A percentile compares a stretch with the other conserved stretches of the same genome.
Conservation (phyloP, 2,329 filamentous ascomycete species). For the Phyllosticta citrichinensis region DNA sequence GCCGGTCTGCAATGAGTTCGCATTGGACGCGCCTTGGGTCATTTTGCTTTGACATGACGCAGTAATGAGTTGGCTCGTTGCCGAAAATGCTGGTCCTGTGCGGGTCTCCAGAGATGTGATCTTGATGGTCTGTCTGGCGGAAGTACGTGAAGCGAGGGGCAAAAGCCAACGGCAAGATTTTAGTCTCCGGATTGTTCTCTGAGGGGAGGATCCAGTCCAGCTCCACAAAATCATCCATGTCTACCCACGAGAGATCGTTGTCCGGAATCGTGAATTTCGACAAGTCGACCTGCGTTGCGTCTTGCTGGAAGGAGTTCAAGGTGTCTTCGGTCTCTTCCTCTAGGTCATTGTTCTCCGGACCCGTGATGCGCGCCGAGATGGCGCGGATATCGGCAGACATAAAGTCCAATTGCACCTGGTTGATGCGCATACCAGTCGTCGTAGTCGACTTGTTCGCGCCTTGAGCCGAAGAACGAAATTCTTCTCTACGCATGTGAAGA, state of each 20-base stretch:
- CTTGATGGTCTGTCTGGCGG: slow-evolving; percentile 85
- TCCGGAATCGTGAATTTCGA: slow-evolving; percentile 93
- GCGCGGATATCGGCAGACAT: slow-evolving; percentile 86
- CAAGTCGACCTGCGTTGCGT: slow-evolving; percentile 47
- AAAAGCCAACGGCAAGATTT: slow-evolving; percentile 84
- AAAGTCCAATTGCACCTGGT: slow-evolving; percentile 86
- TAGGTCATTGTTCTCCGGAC: slow-evolving; percentile 67
- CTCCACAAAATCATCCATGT: slow-evolving; percentile 99
- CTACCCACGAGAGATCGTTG: slow-evolving; percentile 91
- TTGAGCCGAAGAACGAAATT: slow-evolving; percentile 74
- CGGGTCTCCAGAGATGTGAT: slow-evolving; percentile 68
- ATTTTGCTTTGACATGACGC: slow-evolving; percentile 67
- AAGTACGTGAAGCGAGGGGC: slow-evolving; percentile 97
- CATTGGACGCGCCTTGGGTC: slow-evolving; percentile 84
- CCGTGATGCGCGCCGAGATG: slow-evolving; percentile 79
- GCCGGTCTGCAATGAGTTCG: slow-evolving; percentile 69
- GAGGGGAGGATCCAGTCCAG: slow-evolving; percentile 91
- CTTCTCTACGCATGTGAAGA: slow-evolving; percentile 84
- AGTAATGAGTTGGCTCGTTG: slow-evolving; percentile 84
- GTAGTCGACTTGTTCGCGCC: slow-evolving; percentile 56
- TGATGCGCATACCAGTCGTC: slow-evolving; percentile 90
- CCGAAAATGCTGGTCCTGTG: slow-evolving; percentile 83
- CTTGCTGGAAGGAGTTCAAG: slow-evolving; percentile 45
- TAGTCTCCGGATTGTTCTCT: slow-evolving; percentile 82
- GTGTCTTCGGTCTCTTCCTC: slow-evolving; percentile 55